Percentiles rank a stretch among this genome's conserved stretches.
Evolutionary conservation across 345 rosid species (phyloP).

Genomic region (Gossypium herbaceum): DNA sequence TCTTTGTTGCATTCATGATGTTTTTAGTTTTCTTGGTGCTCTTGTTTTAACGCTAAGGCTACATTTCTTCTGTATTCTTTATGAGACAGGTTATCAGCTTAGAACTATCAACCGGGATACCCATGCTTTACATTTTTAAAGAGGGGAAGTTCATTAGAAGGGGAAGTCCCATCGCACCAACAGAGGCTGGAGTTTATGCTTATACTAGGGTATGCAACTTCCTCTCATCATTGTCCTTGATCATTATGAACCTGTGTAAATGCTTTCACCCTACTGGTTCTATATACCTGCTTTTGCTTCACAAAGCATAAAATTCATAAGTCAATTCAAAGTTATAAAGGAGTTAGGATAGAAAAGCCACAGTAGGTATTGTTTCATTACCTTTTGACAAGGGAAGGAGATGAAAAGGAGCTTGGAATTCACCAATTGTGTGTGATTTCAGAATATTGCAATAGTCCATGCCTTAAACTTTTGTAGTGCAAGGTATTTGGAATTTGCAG

Average conservation of each 20-base stretch:
- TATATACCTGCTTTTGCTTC: background rate
- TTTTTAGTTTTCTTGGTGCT: background rate
- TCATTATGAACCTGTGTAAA: conserved; percentile 4
- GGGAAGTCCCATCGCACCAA: conserved; percentile 84
- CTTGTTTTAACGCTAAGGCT: background rate
- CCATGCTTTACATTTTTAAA: conserved; percentile 89
- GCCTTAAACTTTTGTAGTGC: background rate
- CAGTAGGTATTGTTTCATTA: background rate
- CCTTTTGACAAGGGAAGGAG: background rate
- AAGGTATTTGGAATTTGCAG: background rate
- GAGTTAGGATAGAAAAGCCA: background rate
- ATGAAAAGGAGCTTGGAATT: background rate
- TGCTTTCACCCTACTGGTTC: background rate
- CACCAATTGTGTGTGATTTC: background rate
- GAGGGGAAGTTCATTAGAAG: conserved; percentile 81
- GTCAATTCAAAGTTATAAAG: background rate
- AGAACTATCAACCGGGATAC: conserved; percentile 89
- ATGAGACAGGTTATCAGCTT: conserved; percentile 62
- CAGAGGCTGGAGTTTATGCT: conserved; percentile 95
- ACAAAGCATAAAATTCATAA: background rate
- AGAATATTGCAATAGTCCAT: background rate
- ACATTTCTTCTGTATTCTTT: background rate
- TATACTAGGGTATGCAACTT: conserved; percentile 63
- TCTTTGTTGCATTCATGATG: background rate
- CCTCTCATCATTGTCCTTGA: background rate